phyloP scores from a whole-genome alignment of 1,139 yeast genomes.

The Yueomyces sp. region DNA sequence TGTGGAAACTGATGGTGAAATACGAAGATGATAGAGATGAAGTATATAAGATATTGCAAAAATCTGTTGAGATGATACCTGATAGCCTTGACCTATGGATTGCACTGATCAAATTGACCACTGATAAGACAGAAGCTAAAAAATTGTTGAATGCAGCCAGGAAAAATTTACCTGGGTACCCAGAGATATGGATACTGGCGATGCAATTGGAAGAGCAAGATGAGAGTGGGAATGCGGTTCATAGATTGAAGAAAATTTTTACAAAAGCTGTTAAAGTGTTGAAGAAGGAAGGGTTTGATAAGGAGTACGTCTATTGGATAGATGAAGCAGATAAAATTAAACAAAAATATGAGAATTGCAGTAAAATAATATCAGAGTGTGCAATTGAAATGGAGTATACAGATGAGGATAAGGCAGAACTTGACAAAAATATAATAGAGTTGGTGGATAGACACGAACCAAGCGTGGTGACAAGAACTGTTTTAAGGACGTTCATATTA shows the following conservation, averaged over 20 bases:
- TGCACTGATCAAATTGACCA: conserved; percentile 32
- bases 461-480: too few species aligned
- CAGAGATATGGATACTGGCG: conserved; percentile 60
- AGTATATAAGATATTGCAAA: conserved; percentile 41
- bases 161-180: conserved; percentile 37
- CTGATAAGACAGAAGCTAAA: conserved; percentile 34
- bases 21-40: conserved; percentile 37
- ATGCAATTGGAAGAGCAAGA: conserved; percentile 55
- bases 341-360: neutral
- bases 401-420: too few species aligned
- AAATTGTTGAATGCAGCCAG: conserved; percentile 47
- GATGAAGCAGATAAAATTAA: conserved; percentile 33
- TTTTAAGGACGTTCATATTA: too few species aligned
- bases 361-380: conserved; percentile 1
- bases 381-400: too few species aligned
- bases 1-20: conserved; percentile 46
- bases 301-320: conserved; percentile 38
- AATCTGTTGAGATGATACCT: conserved; percentile 65
- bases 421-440: too few species aligned
- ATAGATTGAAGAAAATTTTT: conserved; percentile 33
- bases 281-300: conserved; percentile 34
- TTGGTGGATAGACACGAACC: too few species aligned
- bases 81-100: conserved; percentile 55
- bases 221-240: conserved; percentile 27
- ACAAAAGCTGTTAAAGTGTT: conserved; percentile 40